Evolutionary conservation across 257 asterid genomes (phyloP).

Genomic region (Jacaranda copaia): DNA sequence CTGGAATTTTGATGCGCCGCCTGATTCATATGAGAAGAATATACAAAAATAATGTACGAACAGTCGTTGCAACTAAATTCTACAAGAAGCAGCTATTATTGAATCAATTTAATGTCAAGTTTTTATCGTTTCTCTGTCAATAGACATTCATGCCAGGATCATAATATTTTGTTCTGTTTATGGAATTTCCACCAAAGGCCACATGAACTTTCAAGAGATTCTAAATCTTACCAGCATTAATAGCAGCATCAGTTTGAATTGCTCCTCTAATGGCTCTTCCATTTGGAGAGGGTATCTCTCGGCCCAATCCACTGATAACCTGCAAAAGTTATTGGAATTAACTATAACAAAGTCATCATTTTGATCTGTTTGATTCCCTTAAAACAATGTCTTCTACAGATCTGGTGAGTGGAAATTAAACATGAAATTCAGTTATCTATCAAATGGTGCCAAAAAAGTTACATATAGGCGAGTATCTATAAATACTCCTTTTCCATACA

Average conservation of each 20-base stretch:
- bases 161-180: background rate
- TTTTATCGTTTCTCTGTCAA: background rate
- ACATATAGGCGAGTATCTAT: background rate
- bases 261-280: conserved; percentile 91
- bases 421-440: too few species aligned
- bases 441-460: background rate
- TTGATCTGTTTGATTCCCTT: background rate
- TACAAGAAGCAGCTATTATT: background rate
- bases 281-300: conserved; percentile 95
- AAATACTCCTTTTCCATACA: background rate
- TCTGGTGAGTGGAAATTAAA: too few species aligned
- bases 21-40: background rate
- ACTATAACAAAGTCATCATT: background rate
- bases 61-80: background rate
- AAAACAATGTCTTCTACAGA: background rate
- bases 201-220: background rate
- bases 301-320: conserved; percentile 93
- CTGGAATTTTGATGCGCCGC: background rate
- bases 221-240: conserved; percentile 74
- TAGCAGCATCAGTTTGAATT: conserved; percentile 94
- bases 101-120: background rate
- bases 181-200: background rate
- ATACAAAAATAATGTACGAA: background rate
- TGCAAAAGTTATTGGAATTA: conserved; percentile 31
- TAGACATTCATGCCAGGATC: background rate